Conservation (phyloP, 345 rosid species). For the Citrus mangshanensis region DNA sequence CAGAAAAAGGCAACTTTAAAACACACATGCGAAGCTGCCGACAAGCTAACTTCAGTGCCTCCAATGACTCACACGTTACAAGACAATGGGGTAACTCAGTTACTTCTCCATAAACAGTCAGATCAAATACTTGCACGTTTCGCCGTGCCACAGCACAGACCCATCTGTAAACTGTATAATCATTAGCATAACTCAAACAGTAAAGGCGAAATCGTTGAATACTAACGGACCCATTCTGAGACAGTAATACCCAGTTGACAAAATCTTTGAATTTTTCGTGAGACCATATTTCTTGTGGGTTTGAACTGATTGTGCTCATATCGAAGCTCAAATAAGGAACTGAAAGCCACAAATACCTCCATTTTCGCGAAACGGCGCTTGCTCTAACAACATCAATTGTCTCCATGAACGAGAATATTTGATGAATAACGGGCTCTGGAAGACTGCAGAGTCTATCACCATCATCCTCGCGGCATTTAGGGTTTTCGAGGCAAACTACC, state of each 20-base stretch:
- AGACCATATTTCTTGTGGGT: background rate
- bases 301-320: background rate
- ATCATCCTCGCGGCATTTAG: background rate
- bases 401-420: constrained; percentile 2
- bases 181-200: background rate
- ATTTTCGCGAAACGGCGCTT: background rate
- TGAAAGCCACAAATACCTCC: constrained; percentile 6
- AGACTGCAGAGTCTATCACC: constrained; percentile 6
- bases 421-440: background rate
- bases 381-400: background rate
- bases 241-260: background rate
- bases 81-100: background rate
- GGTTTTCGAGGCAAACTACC: background rate
- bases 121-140: background rate
- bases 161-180: background rate
- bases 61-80: background rate
- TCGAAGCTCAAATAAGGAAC: background rate
- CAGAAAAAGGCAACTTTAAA: no score
- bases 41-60: background rate
- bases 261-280: background rate
- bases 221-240: background rate
- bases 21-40: background rate
- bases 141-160: background rate
- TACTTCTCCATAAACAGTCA: background rate
- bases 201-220: background rate